phyloP scores from a whole-genome alignment of 2,329 filamentous ascomycete species.

The Aspergillus uvarum region DNA sequence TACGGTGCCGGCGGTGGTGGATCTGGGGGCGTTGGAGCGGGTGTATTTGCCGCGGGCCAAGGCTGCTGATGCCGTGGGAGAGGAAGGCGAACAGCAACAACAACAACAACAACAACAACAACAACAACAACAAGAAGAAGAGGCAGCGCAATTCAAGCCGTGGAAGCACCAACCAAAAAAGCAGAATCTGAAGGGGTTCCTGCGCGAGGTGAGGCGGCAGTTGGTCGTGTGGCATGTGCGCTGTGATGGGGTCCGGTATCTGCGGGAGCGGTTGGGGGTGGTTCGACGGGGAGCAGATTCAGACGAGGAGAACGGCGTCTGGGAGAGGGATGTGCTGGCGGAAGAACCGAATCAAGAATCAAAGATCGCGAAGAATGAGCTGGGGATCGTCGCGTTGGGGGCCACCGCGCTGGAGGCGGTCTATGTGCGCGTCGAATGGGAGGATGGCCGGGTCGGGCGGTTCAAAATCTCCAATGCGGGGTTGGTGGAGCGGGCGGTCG shows the following conservation, averaged over 20 bases:
- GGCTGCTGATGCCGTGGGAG: constrained; percentile 2
- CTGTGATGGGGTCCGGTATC: constrained; percentile 35
- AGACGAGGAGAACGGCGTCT: constrained; percentile 18
- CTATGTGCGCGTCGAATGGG: constrained; percentile 47
- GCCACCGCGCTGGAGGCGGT: constrained; percentile 40
- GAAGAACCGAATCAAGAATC: background rate
- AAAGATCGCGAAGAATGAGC: constrained; percentile 18
- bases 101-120: too few species aligned
- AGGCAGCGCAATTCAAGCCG: constrained; percentile 21
- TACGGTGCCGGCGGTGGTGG: constrained; percentile 48
- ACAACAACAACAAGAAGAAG: too few species aligned
- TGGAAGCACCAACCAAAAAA: constrained; percentile 22
- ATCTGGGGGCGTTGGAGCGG: constrained; percentile 38
- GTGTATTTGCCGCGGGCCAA: constrained; percentile 30
- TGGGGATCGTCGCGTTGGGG: constrained; percentile 38
- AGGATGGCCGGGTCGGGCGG: constrained; percentile 44
- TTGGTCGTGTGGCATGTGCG: constrained; percentile 45
- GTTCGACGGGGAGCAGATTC: constrained; percentile 13
- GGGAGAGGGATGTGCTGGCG: constrained; percentile 17
- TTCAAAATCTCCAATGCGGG: constrained; percentile 45
- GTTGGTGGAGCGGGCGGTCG: constrained; percentile 42
- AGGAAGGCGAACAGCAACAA: constrained; percentile 1
- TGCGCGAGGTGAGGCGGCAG: constrained; percentile 42
- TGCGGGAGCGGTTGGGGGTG: constrained; percentile 35
- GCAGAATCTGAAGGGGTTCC: constrained; percentile 40